Evolutionary conservation across 768 basidiomycete genomes (phyloP), one percentile per base, ranked within the genome.

Genomic region (Sarcomyxa edulis): DNA sequence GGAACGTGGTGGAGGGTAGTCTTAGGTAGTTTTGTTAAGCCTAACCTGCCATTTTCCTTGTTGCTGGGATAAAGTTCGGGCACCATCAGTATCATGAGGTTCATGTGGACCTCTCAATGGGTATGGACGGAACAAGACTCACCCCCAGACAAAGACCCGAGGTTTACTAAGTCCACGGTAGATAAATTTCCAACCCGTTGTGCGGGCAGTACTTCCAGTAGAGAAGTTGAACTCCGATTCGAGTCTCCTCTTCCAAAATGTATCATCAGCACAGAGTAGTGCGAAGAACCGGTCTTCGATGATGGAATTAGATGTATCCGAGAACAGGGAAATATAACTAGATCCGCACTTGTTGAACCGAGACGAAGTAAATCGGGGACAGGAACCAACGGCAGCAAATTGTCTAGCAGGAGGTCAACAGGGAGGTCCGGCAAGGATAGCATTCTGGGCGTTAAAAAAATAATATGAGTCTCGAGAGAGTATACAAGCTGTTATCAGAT

Each of bases 141-240:
- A 74, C 73, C 72, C 73, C 71, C 69, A 72, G 39, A 72, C 73
- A 46, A 68, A 76, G 6, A 73, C 71, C 72, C 44, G 28, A 31
- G 56, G 84, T 42, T 69, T 69, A 38, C 61, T 74, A 16, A 94
- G 61, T 5, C 84, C 77, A 32, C 66, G 69, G 62, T 92, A 94
- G 26, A 94, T 76, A 48, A 78, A 72, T 58, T 82, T 84, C 79
- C 84, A 94, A 10, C 89, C 89, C 30, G 61, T 77, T 9, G 72
- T 76, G 14, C 91, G 68, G 10, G 90, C 90, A 1, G 84, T 90
- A 28, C 71, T 73, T 27, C 71, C 66, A 3, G 74, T 76, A 6
- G 82, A 71, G 49, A 89, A 93, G 59, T 90, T 88, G 65, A 79
- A 92, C 53, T 93, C 91, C 22, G 59, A 56, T 21, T 68, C 54